These are phyloP conservation scores for Myriosclerotinia duriaeana DNA, from an alignment of 2,329 filamentous ascomycete species.

Conservation along the genomic window DNA sequence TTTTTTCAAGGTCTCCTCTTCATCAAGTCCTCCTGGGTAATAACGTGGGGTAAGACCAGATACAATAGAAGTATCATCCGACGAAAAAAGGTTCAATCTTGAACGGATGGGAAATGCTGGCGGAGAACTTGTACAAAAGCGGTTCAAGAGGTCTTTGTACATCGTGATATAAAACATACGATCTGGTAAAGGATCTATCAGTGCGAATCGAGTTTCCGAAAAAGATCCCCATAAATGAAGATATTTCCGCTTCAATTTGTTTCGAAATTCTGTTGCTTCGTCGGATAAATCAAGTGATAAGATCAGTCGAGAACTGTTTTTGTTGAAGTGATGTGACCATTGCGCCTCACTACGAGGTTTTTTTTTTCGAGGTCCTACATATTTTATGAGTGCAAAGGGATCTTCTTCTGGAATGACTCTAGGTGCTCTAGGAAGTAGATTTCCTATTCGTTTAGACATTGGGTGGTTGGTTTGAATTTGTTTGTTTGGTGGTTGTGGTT, in stretches of 20 bases:
- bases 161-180: not conserved
- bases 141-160: slow-evolving; percentile 2
- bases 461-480: not conserved
- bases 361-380: fast-evolving
- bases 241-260: not conserved
- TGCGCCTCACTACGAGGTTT: not conserved
- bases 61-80: not conserved
- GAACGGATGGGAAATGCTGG: not conserved
- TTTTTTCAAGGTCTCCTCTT: no score
- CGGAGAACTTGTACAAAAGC: not conserved
- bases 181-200: slow-evolving; percentile 8
- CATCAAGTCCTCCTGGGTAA: not conserved
- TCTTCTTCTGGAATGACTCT: not conserved
- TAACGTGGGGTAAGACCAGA: not conserved
- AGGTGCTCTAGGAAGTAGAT: not conserved
- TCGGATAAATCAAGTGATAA: not conserved
- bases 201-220: not conserved
- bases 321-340: not conserved
- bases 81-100: not conserved
- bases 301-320: not conserved
- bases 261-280: slow-evolving; percentile 1
- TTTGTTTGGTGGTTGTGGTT: not conserved
- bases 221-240: slow-evolving; percentile 4
- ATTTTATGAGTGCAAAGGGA: not conserved
- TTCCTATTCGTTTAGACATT: not conserved